Percentiles rank a stretch among this genome's conserved stretches.
These are phyloP conservation scores for Gossypium stocksii DNA, from an alignment of 345 rosid genomes.

Conservation along the genomic window DNA sequence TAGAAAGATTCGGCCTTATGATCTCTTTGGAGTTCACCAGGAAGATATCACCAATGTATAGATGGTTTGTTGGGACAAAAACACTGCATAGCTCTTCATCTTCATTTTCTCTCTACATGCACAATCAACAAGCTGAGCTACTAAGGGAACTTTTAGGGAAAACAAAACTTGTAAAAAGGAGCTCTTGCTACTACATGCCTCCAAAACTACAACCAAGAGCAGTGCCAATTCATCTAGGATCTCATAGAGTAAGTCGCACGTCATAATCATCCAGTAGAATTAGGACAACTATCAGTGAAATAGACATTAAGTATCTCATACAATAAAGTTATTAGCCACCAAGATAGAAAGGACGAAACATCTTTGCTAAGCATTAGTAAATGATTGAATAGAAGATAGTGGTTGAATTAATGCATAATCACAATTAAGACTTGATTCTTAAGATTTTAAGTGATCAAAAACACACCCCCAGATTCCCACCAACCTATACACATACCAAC, in stretches of 20 bases:
- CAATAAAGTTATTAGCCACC: not conserved
- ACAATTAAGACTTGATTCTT: not conserved
- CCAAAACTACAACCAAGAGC: constrained; percentile 1
- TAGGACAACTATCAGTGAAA: not conserved
- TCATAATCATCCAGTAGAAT: not conserved
- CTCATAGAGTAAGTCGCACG: not conserved
- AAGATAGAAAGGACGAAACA: not conserved
- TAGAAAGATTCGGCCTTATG: constrained; percentile 59
- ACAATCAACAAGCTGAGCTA: not conserved
- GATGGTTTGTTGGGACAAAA: constrained; percentile 66
- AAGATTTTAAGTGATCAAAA: not conserved
- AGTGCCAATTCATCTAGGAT: not conserved
- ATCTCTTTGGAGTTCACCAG: constrained; percentile 62
- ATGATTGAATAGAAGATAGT: not conserved
- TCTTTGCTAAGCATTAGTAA: not conserved
- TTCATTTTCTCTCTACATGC: constrained; percentile 50
- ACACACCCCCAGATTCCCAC: not conserved
- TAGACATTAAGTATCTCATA: not conserved
- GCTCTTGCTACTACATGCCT: not conserved
- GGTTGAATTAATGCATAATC: not conserved
- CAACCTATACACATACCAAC: not conserved
- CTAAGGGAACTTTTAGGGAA: constrained; percentile 10
- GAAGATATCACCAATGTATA: constrained; percentile 60
- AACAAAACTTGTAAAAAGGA: not conserved
- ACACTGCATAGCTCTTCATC: constrained; percentile 72